These are phyloP conservation scores for Ceratonia siliqua DNA, from an alignment of 306 rosid species.

Conservation along the genomic window DNA sequence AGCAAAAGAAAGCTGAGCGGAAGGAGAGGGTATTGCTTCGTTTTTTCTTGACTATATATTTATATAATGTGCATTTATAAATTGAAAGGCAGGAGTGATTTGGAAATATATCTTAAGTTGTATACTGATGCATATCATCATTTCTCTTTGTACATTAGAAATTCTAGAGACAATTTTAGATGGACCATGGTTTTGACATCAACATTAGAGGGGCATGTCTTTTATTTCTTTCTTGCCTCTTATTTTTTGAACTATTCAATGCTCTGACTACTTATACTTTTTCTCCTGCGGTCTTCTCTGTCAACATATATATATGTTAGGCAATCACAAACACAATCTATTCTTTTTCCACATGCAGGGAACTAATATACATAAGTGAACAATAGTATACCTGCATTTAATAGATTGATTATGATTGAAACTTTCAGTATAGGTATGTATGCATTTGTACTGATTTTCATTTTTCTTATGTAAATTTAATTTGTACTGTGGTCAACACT, in stretches of 20 bases:
- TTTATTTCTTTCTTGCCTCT: not conserved
- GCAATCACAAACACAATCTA: not conserved
- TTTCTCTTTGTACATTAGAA: not conserved
- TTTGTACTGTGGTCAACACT: not conserved
- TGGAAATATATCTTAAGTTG: not conserved
- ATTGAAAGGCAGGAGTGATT: not conserved
- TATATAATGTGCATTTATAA: not conserved
- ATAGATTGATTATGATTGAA: not conserved
- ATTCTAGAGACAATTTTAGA: not conserved
- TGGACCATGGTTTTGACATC: not conserved
- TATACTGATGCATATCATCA: not conserved
- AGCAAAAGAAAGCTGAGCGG: constrained; percentile 85
- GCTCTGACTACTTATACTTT: not conserved
- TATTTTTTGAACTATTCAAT: not conserved
- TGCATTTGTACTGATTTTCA: not conserved
- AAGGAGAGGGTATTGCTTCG: constrained; percentile 76
- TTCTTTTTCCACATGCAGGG: not conserved
- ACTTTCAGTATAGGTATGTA: not conserved
- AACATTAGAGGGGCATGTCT: not conserved
- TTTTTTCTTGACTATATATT: not conserved
- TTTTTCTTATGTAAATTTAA: not conserved
- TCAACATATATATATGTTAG: not conserved
- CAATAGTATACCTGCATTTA: not conserved
- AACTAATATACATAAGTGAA: not conserved
- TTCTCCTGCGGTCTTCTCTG: not conserved